A percentile compares a stretch with the other conserved stretches of the same genome.
These are phyloP conservation scores for Pilasporangium apinafurcum DNA, from an alignment of 352 stramenopile species.

Conservation along the genomic window DNA sequence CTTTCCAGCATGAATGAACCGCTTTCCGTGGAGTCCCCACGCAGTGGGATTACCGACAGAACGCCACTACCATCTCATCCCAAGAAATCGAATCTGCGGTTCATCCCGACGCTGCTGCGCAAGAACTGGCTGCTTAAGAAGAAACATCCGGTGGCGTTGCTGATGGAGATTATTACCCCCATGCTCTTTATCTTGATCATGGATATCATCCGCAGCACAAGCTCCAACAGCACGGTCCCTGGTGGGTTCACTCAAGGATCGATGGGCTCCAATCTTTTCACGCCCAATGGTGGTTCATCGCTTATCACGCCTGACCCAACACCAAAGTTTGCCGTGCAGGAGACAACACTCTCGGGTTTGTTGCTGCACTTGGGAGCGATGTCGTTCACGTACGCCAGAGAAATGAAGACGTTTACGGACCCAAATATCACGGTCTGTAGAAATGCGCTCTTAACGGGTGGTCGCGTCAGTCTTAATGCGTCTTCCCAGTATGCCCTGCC, in stretches of 20 bases:
- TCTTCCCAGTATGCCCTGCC: conserved; percentile 16
- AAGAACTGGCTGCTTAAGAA: conserved; percentile 82
- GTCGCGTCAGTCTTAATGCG: conserved; percentile 9
- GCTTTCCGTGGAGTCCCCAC: conserved; percentile 2
- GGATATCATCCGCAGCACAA: conserved; percentile 39
- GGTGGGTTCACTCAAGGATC: conserved; percentile 23
- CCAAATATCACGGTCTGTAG: conserved; percentile 1
- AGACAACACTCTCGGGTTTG: conserved; percentile 56
- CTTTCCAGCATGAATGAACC: conserved; percentile 1
- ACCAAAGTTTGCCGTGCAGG: conserved; percentile 31
- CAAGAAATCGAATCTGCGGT: conserved; percentile 24
- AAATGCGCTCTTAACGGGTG: neutral
- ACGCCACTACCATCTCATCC: neutral
- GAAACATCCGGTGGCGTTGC: conserved; percentile 34
- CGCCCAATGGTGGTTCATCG: conserved; percentile 15
- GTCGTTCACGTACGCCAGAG: conserved; percentile 20
- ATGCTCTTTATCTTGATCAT: conserved; percentile 57
- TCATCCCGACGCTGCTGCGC: conserved; percentile 49
- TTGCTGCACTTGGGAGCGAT: conserved; percentile 36
- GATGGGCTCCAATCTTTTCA: conserved; percentile 39
- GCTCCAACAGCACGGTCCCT: conserved; percentile 18
- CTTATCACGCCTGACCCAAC: conserved; percentile 21
- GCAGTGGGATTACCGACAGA: neutral
- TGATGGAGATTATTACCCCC: conserved; percentile 58
- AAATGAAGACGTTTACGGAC: conserved; percentile 3